These are phyloP conservation scores for Saccharomycopsis hybrid DNA, from an alignment of 1,139 yeast species.

Conservation along the genomic window DNA sequence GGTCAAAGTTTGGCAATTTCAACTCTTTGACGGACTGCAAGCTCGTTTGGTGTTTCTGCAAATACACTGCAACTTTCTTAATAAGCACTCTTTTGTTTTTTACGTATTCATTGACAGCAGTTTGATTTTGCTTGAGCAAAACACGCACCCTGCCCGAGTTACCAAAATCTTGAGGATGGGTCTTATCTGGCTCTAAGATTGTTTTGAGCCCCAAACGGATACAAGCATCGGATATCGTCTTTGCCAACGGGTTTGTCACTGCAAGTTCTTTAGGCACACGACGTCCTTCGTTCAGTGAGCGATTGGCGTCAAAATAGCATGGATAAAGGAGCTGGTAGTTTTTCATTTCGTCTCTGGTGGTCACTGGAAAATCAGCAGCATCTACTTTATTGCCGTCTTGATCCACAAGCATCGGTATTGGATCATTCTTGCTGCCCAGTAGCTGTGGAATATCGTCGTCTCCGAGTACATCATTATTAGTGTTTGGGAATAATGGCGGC, in stretches of 20 bases:
- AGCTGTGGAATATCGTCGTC: too few species aligned
- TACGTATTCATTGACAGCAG: conserved; percentile 30
- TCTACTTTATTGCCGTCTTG: conserved; percentile 13
- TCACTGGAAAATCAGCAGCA: conserved; percentile 4
- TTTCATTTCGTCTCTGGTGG: conserved; percentile 45
- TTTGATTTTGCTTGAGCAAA: conserved; percentile 47
- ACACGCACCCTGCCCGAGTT: conserved; percentile 93
- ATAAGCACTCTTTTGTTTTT: conserved; percentile 64
- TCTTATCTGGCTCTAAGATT: conserved; percentile 69
- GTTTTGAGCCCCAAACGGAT: conserved; percentile 31
- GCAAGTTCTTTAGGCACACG: conserved; percentile 63
- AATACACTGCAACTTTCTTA: conserved; percentile 52
- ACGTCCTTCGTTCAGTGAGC: conserved; percentile 79
- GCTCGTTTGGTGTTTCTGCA: conserved; percentile 67
- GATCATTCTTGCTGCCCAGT: neutral
- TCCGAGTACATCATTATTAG: too few species aligned
- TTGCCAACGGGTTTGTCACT: conserved; percentile 83
- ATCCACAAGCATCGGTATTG: conserved; percentile 17
- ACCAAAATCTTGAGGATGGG: conserved; percentile 96
- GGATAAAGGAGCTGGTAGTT: conserved; percentile 77
- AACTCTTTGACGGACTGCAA: conserved; percentile 53
- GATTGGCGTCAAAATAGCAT: conserved; percentile 77
- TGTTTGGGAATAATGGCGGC: conserved; percentile 26
- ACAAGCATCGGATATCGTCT: conserved; percentile 65
- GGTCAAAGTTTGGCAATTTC: conserved; percentile 38